Evolutionary conservation across 495 filamentous ascomycete species (phyloP).

Genomic region (Lophium mytilinum): DNA sequence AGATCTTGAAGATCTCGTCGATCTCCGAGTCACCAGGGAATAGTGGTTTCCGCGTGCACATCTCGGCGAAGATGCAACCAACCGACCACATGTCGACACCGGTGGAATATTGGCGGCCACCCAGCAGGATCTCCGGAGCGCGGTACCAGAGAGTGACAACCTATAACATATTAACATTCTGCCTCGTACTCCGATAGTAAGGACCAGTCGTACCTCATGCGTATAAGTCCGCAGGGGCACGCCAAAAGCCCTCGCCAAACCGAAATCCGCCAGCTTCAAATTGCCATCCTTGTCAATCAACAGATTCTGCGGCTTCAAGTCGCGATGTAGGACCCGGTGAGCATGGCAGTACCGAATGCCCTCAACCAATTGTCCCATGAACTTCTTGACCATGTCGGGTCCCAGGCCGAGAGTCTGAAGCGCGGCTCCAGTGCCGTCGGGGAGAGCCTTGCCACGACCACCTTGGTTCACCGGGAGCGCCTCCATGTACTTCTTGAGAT

Average conservation of each 20-base stretch:
- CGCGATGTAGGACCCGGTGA: conserved; percentile 87
- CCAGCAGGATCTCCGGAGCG: conserved; percentile 93
- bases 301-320: conserved; percentile 96
- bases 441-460: conserved; percentile 78
- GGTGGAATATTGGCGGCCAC: conserved; percentile 94
- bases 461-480: conserved; percentile 84
- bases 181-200: neutral
- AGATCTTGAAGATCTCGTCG: conserved; percentile 99
- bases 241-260: conserved; percentile 90
- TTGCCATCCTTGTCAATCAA: conserved; percentile 93
- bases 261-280: conserved; percentile 95
- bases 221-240: conserved; percentile 95
- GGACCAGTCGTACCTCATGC: conserved; percentile 58
- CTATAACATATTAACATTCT: conserved; percentile 31
- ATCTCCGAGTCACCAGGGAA: conserved; percentile 99
- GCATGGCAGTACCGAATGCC: conserved; percentile 94
- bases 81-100: conserved; percentile 99
- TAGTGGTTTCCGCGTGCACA: conserved; percentile 96
- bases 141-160: conserved; percentile 99
- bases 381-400: conserved; percentile 88
- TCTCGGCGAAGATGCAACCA: conserved; percentile 98
- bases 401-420: conserved; percentile 70
- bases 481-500: conserved; percentile 99
- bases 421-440: conserved; percentile 63
- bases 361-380: conserved; percentile 89